These are phyloP conservation scores for Penicillium chermesinum DNA, from an alignment of 495 filamentous ascomycete species.

Conservation along the genomic window DNA sequence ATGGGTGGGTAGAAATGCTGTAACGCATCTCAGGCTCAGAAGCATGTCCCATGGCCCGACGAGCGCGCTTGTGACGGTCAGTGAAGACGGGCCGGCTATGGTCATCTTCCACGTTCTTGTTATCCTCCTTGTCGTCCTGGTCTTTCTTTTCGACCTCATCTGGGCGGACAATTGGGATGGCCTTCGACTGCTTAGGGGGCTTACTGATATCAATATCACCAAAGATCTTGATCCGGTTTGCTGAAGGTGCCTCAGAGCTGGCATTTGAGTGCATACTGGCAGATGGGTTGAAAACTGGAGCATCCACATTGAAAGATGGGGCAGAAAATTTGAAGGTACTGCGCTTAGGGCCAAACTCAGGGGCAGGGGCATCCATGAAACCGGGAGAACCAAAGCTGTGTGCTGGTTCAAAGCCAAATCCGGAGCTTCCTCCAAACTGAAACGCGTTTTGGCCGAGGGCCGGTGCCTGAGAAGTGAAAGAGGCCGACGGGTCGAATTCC, in stretches of 20 bases:
- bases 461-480: slow-evolving; percentile 56
- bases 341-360: slow-evolving; percentile 16
- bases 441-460: slow-evolving; percentile 52
- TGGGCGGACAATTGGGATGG: slow-evolving; percentile 73
- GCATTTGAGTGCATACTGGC: slow-evolving; percentile 24
- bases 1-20: slow-evolving; percentile 51
- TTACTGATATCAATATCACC: slow-evolving; percentile 64
- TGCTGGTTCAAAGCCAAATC: slow-evolving; percentile 56
- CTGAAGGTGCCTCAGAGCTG: slow-evolving; percentile 20
- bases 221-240: slow-evolving; percentile 58
- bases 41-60: slow-evolving; percentile 52
- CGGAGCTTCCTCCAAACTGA: slow-evolving; percentile 38
- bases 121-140: slow-evolving; percentile 19
- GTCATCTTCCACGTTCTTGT: not conserved
- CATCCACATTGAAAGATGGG: slow-evolving; percentile 73
- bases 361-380: slow-evolving; percentile 7
- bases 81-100: slow-evolving; percentile 24
- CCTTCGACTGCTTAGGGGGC: slow-evolving; percentile 66
- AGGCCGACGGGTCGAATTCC: slow-evolving; percentile 71
- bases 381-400: slow-evolving; percentile 69
- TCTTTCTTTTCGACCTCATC: slow-evolving; percentile 43
- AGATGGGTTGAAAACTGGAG: slow-evolving; percentile 70
- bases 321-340: slow-evolving; percentile 72
- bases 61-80: slow-evolving; percentile 68
- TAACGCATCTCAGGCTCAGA: slow-evolving; percentile 62